Base-by-base conservation (phyloP, 257 asterid genomes). In the Handroanthus guayacan region DNA sequence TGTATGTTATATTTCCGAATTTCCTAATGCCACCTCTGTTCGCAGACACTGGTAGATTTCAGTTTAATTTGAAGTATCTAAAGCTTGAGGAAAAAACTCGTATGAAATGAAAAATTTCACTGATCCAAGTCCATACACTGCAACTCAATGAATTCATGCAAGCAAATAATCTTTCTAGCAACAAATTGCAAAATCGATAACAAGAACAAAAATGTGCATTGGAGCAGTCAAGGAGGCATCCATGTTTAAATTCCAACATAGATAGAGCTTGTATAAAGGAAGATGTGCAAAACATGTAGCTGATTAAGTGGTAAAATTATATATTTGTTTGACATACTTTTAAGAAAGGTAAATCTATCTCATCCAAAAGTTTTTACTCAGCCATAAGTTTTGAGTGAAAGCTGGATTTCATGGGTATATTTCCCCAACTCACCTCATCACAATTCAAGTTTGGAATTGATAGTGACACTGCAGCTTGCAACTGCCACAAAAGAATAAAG, bases 391-490 rank as follows among this genome's bases (percentile, higher is more conserved):
- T 38, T 41, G 50, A 38, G 10, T 47, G 25, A 63, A 65, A 55
- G 62, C 65, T 54, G 69, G 67, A 57, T 43, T 64, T 14, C 47
- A 12, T 54, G 6, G 70, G 18, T 12, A 72, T 60, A 67, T 6
- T 62, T 31, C 50, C 31, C 74, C 17, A 38, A 71, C 88, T 87
- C 79, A 93, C 97, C 98, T 93, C 99, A 6, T 86, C 84, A 6
- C n/a, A 48, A 45, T 82, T 87, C 87, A 88, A 64, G 72, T 74
- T 79, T 57, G 95, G 94, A 58, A 93, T 77, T 56, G 88, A 84
- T 62, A 71, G 85, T 14, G 83, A 48, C 78, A 93, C 79, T n/a
- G 92, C 84, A 61, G 80, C 90, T 56, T 85, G 84, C 2, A 93
- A 87, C 98, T 93, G 97, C 66, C 70, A 78, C n/a, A 71, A 61